phyloP scores from a whole-genome alignment of 495 filamentous ascomycete genomes.

The Penicillium diatomitis region DNA sequence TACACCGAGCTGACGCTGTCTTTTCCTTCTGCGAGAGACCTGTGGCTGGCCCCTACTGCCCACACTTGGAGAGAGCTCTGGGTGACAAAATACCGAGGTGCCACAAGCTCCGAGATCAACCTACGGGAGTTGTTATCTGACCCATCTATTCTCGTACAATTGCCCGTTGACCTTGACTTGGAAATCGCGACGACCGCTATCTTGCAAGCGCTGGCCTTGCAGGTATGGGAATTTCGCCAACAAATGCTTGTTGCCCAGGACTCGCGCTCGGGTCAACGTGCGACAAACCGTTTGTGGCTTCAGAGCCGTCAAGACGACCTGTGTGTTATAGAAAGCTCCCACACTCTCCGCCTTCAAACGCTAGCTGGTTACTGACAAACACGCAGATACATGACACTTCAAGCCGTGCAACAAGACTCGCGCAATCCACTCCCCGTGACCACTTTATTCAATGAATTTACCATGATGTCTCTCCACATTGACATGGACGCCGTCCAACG shows the following conservation, averaged over 20 bases:
- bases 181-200: conserved; percentile 39
- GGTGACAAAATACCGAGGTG: conserved; percentile 15
- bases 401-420: conserved; percentile 1
- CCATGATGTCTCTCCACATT: conserved; percentile 48
- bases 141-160: conserved; percentile 6
- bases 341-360: no score
- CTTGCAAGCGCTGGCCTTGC: conserved; percentile 15
- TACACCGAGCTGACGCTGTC: conserved; percentile 51
- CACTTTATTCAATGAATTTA: conserved; percentile 39
- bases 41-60: conserved; percentile 47
- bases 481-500: conserved; percentile 52
- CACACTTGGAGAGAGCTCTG: conserved; percentile 42
- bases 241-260: conserved; percentile 10
- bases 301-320: conserved; percentile 21
- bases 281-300: conserved; percentile 15
- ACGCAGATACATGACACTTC: conserved; percentile 5
- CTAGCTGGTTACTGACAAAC: background rate
- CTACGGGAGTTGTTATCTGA: conserved; percentile 12
- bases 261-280: conserved; percentile 1
- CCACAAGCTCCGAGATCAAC: conserved; percentile 1
- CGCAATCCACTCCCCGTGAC: conserved; percentile 4
- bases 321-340: background rate
- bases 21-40: conserved; percentile 40
- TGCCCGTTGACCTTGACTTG: conserved; percentile 28
- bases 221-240: conserved; percentile 19